Base-by-base conservation (phyloP, 148 eudicot genomes). In the Rhododendron mucronatum region DNA sequence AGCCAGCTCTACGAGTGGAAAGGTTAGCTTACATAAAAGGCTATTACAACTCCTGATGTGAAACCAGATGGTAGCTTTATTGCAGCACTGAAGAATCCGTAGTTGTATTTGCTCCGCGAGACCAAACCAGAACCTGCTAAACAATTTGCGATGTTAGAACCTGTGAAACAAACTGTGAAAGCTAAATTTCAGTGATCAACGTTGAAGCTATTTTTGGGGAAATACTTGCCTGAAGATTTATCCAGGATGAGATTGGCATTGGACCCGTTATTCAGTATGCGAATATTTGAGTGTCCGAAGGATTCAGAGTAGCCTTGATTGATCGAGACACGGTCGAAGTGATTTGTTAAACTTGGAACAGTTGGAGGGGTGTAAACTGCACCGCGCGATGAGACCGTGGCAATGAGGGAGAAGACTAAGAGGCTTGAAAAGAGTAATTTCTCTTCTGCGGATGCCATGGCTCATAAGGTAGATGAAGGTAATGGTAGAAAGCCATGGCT, bases 61-160 rank as follows among this genome's bases (percentile, higher is more conserved):
- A 94, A 92, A 84, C 99, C 97, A 83, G 95, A 78, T 84, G 99
- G 99, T 53, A 95, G 93, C 85, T 95, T 94, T 18, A 96, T 88
- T 51, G 96, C 93, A 75, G 98, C 94, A 93, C 92, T 96, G 87
- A 95, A 96, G 81, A 96, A 96, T 13, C 99, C 99, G 87, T 95
- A 89, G 50, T 91, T 69, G 88, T 94, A 95, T 80, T 87, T 90
- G 79, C 88, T 88, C 84, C 88, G 92, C 0, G 99, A 95, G 1
- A 81, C 90, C 87, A 96, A 51, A 67, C 99, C 99, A 39, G 98
- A 94, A 2, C 99, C 99, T 96, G 84, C 9, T 88, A 35, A 10
- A 69, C 61, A 47, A 82, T 44, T 48, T 33, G 8, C 44, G 16
- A 33, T 14, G 23, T 74, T 18, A 10, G 15, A 74, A 74, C 18